Base-by-base conservation (phyloP, 192 early-diverging fungal species). In the Cetraspora pellucida region DNA sequence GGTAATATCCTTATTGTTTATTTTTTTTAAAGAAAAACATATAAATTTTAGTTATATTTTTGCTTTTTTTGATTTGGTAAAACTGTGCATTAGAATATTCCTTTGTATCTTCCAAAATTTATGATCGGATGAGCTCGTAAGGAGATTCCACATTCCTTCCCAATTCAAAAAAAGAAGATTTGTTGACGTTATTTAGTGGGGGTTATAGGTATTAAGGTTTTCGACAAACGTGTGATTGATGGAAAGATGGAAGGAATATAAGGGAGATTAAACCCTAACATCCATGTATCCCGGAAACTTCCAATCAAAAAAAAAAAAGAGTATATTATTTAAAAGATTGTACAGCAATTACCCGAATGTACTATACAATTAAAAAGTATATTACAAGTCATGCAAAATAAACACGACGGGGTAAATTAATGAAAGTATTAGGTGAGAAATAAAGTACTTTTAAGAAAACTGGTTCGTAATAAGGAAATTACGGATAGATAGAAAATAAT, bases 301-400 rank as follows among this genome's bases (percentile, higher is more conserved):
- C 27, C 59, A 65, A 65, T 13, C 27, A 65, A 43, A 65, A 65
- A 65, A 43, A 14, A 28, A 27, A 30, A 30, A 65, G 10, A 30
- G 31, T 37, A 37, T 37, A 65, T 65, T 31, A 65, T 65, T 65
- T 65, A 65, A 65, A 63, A 65, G 30, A 50, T 71, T 71, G 69
- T 30, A 45, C 46, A 30, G 69, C 69, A 71, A 71, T 28, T 71
- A 71, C 27, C 21, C 50, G 17, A 70, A 47, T 27, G 28, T 16
- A 52, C 16, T 30, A 43, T 19, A 64, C 11, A 65, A 65, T n/a
- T 43, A 16, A 43, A 37, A 37, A 37, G 43, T 65, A 65, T 65
- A 65, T 37, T 65, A 65, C 63, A 65, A 65, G 31, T 43, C 63
- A 65, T 65, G 63, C 31, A 44, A 65, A 19, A 19, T 2, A 44